Percentiles rank a stretch among this genome's conserved stretches.
These are phyloP conservation scores for Tetrahymena thermophila DNA, from an alignment of 73 alveolate species.

Conservation along the genomic window DNA sequence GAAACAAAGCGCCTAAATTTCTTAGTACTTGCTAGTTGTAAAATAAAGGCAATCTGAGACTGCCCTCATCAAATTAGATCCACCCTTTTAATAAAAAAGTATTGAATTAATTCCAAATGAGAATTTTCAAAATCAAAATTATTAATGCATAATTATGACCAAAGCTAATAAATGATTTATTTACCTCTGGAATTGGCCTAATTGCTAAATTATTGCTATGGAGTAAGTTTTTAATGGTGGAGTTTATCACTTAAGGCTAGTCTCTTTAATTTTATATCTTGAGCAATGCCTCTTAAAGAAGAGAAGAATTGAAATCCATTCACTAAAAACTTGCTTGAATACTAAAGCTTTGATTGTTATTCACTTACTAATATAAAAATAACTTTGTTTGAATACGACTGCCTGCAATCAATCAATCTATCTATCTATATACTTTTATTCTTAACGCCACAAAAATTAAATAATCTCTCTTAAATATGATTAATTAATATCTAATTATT, in stretches of 20 bases:
- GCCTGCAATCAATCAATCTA: not conserved
- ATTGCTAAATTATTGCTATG: slow-evolving; percentile 1
- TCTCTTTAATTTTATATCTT: not conserved
- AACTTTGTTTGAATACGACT: not conserved
- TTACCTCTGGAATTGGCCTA: not conserved
- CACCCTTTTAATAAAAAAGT: not conserved
- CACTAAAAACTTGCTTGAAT: not conserved
- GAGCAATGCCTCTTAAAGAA: not conserved
- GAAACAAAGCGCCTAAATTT: not conserved
- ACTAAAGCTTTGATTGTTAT: not conserved
- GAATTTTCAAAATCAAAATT: not conserved
- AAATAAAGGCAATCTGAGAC: not conserved
- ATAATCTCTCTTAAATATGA: not conserved
- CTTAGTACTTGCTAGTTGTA: not conserved
- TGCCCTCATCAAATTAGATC: not conserved
- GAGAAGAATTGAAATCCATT: not conserved
- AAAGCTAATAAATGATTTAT: not conserved
- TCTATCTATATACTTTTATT: not conserved
- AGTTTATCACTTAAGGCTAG: not conserved
- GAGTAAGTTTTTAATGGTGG: not conserved
- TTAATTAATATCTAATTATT: not conserved
- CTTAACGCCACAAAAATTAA: slow-evolving; percentile 1
- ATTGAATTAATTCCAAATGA: not conserved
- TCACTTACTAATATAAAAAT: not conserved
- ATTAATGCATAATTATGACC: not conserved